Evolutionary conservation across 108 stramenopile species (phyloP), one percentile per base, ranked within the genome.

Genomic region (Hondaea fermentalgiana): DNA sequence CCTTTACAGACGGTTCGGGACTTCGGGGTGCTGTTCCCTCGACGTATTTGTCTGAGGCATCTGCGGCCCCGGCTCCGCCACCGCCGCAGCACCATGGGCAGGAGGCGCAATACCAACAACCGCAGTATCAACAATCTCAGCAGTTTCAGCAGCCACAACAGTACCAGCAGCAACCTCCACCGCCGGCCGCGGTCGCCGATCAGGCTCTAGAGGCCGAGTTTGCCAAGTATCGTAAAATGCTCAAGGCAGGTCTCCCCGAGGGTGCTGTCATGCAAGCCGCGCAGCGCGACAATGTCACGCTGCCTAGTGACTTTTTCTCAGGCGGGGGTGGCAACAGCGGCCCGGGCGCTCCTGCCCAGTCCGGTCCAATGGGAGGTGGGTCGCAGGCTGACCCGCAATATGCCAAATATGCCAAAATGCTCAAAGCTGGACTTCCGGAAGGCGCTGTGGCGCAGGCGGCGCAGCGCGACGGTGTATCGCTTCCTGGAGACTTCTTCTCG

Each of bases 361-460:
- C 35, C 35, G 35, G 35, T 35, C 1, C 35, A 35, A 35, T 35
- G 35, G 55, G 55, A 8, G 55, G 55, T 3, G 55, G 55, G 16
- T 57, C 55, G 55, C 55, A 57, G 55, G 55, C 55, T 57, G 55
- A 83, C 51, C 49, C 45, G 45, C 45, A 53, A 35, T 83, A 25
- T 83, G 5, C n/a, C 51, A 83, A 83, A 3, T 83, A 83, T 45
- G 76, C 76, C 10, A 83, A 83, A 45, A 83, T 83, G 76, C 76
- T 83, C 51, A 83, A 83, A 23, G 76, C 76, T 6, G 76, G 76
- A 45, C 76, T 83, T 25, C 76, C 76, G n/a, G 49, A 83, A 28
- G 76, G 76, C 45, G 76, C 76, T 12, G 76, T 83, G 16, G 23
- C 12, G 45, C 76, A 83, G 23, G 76, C 76, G 12, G 76, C 76